A percentile compares a stretch with the other conserved stretches of the same genome.
These are phyloP conservation scores for Vigna mungo DNA, from an alignment of 306 rosid species.

Conservation along the genomic window DNA sequence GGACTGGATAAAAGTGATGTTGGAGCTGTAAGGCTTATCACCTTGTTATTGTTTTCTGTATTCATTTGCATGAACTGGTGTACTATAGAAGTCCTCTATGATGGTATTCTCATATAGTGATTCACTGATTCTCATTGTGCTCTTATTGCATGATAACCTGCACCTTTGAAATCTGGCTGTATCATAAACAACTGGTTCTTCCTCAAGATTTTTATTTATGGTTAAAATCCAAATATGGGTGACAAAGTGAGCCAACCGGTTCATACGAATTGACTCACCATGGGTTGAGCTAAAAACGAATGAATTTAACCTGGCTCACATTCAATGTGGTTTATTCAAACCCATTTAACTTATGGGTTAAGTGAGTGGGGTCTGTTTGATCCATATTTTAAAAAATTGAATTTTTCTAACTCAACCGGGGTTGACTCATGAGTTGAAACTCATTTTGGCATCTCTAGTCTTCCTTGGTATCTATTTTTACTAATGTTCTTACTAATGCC, in stretches of 20 bases:
- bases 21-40: conserved; percentile 81
- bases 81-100: conserved; percentile 37
- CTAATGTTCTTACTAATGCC: background rate
- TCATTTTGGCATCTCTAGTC: conserved; percentile 10
- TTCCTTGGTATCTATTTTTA: conserved; percentile 36
- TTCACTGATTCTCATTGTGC: conserved; percentile 43
- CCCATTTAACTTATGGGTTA: no score
- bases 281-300: no score
- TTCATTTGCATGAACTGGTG: conserved; percentile 37
- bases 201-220: conserved; percentile 8
- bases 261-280: no score
- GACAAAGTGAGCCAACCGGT: background rate
- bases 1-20: conserved; percentile 95
- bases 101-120: conserved; percentile 25
- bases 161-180: conserved; percentile 26
- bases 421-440: no score
- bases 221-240: conserved; percentile 11
- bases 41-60: conserved; percentile 43
- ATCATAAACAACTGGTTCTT: conserved; percentile 34
- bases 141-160: conserved; percentile 15
- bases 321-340: no score
- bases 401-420: no score
- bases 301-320: no score
- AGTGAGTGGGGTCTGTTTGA: no score
- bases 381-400: no score